Evolutionary conservation across 2,329 filamentous ascomycete species (phyloP), one percentile per base, ranked within the genome.

Genomic region (Plectosphaerella cucumerina): DNA sequence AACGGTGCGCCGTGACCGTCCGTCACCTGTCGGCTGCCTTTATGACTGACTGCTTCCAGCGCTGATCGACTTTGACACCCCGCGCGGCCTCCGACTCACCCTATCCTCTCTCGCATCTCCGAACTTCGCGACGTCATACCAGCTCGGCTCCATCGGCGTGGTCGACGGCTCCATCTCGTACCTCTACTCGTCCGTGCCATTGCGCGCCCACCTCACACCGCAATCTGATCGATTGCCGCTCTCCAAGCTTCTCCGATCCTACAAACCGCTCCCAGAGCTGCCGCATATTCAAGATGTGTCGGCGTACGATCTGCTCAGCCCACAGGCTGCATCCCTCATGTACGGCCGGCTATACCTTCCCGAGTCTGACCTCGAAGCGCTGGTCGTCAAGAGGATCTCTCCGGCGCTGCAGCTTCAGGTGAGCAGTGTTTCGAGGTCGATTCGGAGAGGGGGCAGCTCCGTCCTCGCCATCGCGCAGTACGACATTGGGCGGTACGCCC

Each of bases 91-190:
- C 45, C 87, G 90, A 53, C 76, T 99, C 49, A 90, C 90, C 52
- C 82, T 97, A 52, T 96, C 93, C 8, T 95, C 94, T 8, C 85
- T 99, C 26, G 90, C 92, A 8, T 92, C 92, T 17, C 87, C 90
- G 9, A 90, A 96, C 68, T 97, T 97, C 62, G 93, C 92, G 21
- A 96, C 92, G 15, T 93, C 91, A 35, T 99, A 99, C 70, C 88
- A 90, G 41, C 82, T 99, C 43, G 90, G 91, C 54, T 95, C 87
- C 41, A 81, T 95, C 15, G 94, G 93, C 53, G 80, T 96, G 34
- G 92, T 99, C 48, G 93, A 97, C 72, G 94, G 94, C 66, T 96
- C 91, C n/a, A 82, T 99, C 51, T 96, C 92, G 14, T 99, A 97
- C 71, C 82, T 99, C 49, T 97, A 96, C 74, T 95, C 91, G 46